Percentiles rank a stretch among this genome's conserved stretches.
Evolutionary conservation across 2,329 filamentous ascomycete genomes (phyloP).

Genomic region (Orbilia ellipsospora): DNA sequence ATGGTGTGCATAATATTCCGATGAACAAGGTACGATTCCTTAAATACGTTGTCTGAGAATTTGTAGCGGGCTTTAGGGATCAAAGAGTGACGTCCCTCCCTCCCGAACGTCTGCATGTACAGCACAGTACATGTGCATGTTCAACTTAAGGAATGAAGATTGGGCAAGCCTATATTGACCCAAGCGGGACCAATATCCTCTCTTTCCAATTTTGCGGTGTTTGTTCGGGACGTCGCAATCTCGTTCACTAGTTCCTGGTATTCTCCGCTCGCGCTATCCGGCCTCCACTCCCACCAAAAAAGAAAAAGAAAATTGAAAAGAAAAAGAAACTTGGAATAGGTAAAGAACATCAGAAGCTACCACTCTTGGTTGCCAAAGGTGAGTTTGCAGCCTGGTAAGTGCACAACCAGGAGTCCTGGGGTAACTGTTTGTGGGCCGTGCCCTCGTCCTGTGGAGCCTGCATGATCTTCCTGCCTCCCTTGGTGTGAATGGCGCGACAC

Average conservation of each 20-base stretch:
- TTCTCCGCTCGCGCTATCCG: slow-evolving; percentile 18
- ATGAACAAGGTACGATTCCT: slow-evolving; percentile 52
- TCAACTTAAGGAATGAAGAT: neutral
- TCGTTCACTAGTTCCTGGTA: slow-evolving; percentile 36
- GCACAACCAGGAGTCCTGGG: slow-evolving; percentile 47
- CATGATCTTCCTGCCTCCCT: slow-evolving; percentile 53
- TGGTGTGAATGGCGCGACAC: slow-evolving; percentile 43
- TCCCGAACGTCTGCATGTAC: neutral
- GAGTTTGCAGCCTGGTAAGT: slow-evolving; percentile 54
- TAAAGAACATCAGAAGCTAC: slow-evolving; percentile 20
- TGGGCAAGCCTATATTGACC: neutral
- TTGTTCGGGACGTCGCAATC: slow-evolving; percentile 40
- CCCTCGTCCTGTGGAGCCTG: slow-evolving; percentile 52
- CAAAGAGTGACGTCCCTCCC: neutral
- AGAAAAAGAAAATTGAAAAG: slow-evolving; percentile 20
- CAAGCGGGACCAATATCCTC: slow-evolving; percentile 21
- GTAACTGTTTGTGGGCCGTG: slow-evolving; percentile 50
- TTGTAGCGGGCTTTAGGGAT: neutral
- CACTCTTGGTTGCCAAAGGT: slow-evolving; percentile 6
- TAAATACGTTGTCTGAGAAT: slow-evolving; percentile 36
- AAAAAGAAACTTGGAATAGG: neutral
- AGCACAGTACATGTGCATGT: neutral
- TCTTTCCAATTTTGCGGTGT: slow-evolving; percentile 44
- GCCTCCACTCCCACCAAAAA: slow-evolving; percentile 10
- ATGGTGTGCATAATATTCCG: slow-evolving; percentile 55